Percentiles rank a stretch among this genome's conserved stretches.
phyloP scores from a whole-genome alignment of 2,329 filamentous ascomycete genomes.

The Botryosphaeria dothidea region DNA sequence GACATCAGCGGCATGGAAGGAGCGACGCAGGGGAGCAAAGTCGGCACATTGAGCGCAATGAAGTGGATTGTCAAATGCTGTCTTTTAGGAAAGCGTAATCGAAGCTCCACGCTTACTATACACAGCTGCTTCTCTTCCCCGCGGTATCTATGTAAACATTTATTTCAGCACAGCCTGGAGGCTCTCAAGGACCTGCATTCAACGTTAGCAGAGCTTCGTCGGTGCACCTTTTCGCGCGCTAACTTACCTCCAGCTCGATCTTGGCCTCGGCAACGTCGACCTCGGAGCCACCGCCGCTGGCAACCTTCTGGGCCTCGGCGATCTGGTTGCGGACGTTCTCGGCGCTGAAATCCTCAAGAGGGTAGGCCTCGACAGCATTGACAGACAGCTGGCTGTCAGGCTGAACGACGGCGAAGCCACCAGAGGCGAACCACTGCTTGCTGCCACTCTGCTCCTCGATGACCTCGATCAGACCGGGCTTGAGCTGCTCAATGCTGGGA shows the following conservation, averaged over 20 bases:
- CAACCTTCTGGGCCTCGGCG: conserved; percentile 93
- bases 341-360: conserved; percentile 92
- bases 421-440: conserved; percentile 99
- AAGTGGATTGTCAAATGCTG: conserved; percentile 5
- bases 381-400: conserved; percentile 94
- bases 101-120: conserved; percentile 33
- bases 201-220: conserved; percentile 37
- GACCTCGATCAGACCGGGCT: conserved; percentile 92
- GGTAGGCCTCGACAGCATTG: conserved; percentile 94
- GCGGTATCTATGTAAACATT: conserved; percentile 47
- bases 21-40: background rate
- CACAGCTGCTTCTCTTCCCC: conserved; percentile 32
- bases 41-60: background rate
- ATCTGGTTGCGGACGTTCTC: conserved; percentile 90
- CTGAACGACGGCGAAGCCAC: conserved; percentile 95
- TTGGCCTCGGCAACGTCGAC: conserved; percentile 98
- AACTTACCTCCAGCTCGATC: conserved; percentile 91
- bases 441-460: conserved; percentile 79
- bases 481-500: conserved; percentile 97
- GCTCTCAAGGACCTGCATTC: conserved; percentile 72
- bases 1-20: background rate
- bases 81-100: conserved; percentile 25
- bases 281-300: conserved; percentile 86
- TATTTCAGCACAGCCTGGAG: conserved; percentile 81
- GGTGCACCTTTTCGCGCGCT: conserved; percentile 35